Conservation (phyloP, 1,139 yeast species). For the Protomyces macrosporus region DNA sequence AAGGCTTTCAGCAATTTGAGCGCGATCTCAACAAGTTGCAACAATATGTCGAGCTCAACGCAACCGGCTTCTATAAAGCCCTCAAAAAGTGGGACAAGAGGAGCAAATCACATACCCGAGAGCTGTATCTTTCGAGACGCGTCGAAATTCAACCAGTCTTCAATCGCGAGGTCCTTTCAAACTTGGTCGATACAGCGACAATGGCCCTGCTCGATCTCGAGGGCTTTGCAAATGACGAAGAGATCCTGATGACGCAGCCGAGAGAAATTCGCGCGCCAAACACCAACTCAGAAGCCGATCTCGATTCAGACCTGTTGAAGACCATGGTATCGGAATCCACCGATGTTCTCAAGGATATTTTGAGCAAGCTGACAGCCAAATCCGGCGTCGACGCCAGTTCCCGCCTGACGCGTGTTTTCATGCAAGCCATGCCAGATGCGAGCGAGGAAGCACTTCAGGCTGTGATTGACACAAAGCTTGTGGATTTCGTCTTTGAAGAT, state of each 20-base stretch:
- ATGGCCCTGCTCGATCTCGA: slow-evolving; percentile 75
- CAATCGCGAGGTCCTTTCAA: slow-evolving; percentile 81
- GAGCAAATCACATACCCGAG: slow-evolving; percentile 90
- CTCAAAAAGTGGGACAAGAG: slow-evolving; percentile 97
- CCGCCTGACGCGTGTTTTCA: slow-evolving; percentile 13
- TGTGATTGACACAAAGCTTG: slow-evolving; percentile 4
- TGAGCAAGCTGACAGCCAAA: slow-evolving; percentile 13
- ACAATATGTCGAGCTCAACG: slow-evolving; percentile 88
- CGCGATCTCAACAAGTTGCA: slow-evolving; percentile 65
- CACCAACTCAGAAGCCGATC: slow-evolving; percentile 10
- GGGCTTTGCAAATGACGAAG: slow-evolving; percentile 44
- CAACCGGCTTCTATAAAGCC: slow-evolving; percentile 91
- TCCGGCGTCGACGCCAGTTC: slow-evolving; percentile 41
- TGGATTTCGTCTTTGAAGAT: slow-evolving; percentile 12
- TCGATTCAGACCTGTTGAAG: slow-evolving; percentile 29
- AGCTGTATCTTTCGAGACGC: slow-evolving; percentile 81
- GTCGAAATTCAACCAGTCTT: slow-evolving; percentile 96
- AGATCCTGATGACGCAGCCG: not conserved
- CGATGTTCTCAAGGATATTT: slow-evolving; percentile 27
- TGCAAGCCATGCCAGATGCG: slow-evolving; percentile 18
- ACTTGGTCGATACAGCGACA: slow-evolving; percentile 75
- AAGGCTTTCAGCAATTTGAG: slow-evolving; percentile 81
- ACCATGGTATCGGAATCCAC: slow-evolving; percentile 31
- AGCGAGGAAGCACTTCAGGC: slow-evolving; percentile 1
- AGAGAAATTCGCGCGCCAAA: slow-evolving; percentile 5